Evolutionary conservation across 305 asterid genomes (phyloP).

Genomic region (Petunia hybrid): DNA sequence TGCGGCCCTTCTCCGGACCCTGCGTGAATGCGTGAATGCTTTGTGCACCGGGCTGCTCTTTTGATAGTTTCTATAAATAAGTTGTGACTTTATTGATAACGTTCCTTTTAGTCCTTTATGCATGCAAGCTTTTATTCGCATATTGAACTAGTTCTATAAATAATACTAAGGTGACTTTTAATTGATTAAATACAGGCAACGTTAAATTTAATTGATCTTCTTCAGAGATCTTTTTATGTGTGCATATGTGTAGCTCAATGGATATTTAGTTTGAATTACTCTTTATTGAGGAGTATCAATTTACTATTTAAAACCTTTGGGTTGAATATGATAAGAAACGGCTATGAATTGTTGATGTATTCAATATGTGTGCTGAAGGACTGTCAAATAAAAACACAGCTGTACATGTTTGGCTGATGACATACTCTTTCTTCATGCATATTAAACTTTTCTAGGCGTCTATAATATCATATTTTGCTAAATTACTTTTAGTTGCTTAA

Average conservation of each 20-base stretch:
- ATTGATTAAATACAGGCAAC: neutral
- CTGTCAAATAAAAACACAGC: neutral
- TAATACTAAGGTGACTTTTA: neutral
- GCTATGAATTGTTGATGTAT: slow-evolving; percentile 10
- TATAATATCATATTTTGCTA: neutral
- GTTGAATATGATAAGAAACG: slow-evolving; percentile 5
- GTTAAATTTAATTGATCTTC: neutral
- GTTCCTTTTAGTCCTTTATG: neutral
- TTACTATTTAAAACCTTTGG: neutral
- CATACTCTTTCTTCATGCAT: slow-evolving; percentile 13
- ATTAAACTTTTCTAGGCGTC: slow-evolving; percentile 7
- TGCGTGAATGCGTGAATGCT: too few species aligned
- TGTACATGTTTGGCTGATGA: neutral
- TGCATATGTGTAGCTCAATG: neutral
- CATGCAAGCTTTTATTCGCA: slow-evolving; percentile 8
- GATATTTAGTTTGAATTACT: neutral
- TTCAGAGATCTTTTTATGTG: slow-evolving; percentile 11
- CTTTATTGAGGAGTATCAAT: neutral
- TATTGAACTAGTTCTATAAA: slow-evolving; percentile 12
- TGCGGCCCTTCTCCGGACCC: too few species aligned
- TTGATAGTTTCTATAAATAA: neutral
- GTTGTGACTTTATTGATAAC: slow-evolving; percentile 16
- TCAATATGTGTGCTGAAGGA: slow-evolving; percentile 18
- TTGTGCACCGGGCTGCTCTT: neutral
- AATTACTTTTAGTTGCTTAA: slow-evolving; percentile 18